Conservation (phyloP, 768 basidiomycete genomes). For the Rhodotorula paludigena region DNA sequence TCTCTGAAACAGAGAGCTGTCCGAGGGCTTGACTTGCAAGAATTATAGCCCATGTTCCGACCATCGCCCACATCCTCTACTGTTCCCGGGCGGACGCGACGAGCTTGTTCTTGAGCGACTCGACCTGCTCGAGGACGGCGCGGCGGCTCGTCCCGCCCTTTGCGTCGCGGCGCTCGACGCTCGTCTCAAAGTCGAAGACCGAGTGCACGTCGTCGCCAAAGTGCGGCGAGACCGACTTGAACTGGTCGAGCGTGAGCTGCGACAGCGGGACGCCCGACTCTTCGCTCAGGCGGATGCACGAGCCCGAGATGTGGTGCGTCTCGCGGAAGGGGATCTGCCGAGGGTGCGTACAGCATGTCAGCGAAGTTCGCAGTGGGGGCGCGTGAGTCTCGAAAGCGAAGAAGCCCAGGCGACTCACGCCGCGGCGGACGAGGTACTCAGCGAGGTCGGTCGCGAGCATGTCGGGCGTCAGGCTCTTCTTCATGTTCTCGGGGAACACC, state of each 20-base stretch:
- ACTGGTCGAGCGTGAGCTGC: conserved; percentile 73
- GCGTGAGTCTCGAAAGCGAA: not conserved
- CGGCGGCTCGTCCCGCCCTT: conserved; percentile 84
- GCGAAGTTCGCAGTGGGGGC: too few relatives aligned
- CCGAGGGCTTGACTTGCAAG: too few relatives aligned
- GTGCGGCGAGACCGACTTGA: conserved; percentile 64
- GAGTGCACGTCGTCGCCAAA: conserved; percentile 75
- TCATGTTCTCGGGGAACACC: conserved; percentile 89
- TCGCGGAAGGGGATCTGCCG: conserved; percentile 90
- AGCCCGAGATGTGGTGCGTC: conserved; percentile 96
- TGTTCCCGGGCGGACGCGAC: conserved; percentile 25
- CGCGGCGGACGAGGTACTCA: conserved; percentile 97
- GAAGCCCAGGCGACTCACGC: conserved; percentile 57
- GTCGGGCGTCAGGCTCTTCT: conserved; percentile 84
- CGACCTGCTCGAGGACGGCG: conserved; percentile 81
- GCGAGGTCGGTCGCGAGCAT: conserved; percentile 98
- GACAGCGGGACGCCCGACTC: conserved; percentile 71
- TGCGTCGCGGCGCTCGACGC: conserved; percentile 83
- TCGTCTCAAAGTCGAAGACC: conserved; percentile 92
- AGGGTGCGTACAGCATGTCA: not conserved
- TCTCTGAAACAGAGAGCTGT: too few relatives aligned
- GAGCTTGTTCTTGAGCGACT: conserved; percentile 63
- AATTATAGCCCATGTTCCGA: too few relatives aligned
- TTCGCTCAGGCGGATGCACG: conserved; percentile 92
- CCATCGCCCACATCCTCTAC: not conserved